A percentile compares a stretch with the other conserved stretches of the same genome.
These are phyloP conservation scores for Pseudogymnoascus sp. DNA, from an alignment of 2,329 filamentous ascomycete genomes.

Conservation along the genomic window DNA sequence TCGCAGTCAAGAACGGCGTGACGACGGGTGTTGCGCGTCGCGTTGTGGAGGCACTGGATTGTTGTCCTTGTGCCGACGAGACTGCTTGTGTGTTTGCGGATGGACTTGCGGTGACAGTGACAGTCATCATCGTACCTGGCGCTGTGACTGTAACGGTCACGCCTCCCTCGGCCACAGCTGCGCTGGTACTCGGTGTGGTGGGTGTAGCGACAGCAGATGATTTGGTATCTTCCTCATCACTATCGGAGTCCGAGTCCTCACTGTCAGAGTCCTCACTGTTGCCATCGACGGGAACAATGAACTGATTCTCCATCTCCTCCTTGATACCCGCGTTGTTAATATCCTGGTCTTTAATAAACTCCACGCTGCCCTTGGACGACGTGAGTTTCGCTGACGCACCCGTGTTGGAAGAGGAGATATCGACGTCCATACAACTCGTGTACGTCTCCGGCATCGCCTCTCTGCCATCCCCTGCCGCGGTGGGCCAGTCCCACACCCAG, in stretches of 20 bases:
- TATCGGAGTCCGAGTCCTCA: too few species aligned
- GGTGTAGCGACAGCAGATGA: neutral
- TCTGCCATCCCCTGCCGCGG: slow-evolving; percentile 22
- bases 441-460: slow-evolving; percentile 46
- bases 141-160: slow-evolving; percentile 1
- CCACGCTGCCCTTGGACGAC: neutral
- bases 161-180: neutral
- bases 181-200: neutral
- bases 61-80: neutral
- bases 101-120: neutral
- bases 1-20: neutral
- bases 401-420: neutral
- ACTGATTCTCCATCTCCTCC: neutral
- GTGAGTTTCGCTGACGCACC: neutral
- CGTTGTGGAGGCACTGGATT: neutral
- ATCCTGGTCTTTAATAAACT: neutral
- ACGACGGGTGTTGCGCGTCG: neutral
- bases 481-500: slow-evolving; percentile 90
- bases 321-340: neutral
- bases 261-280: neutral
- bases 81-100: neutral
- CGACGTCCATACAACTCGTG: slow-evolving; percentile 45
- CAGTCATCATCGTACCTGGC: neutral
- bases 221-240: neutral
- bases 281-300: neutral